Evolutionary conservation across 2,329 filamentous ascomycete genomes (phyloP).

Genomic region (Westerdykella ornata): DNA sequence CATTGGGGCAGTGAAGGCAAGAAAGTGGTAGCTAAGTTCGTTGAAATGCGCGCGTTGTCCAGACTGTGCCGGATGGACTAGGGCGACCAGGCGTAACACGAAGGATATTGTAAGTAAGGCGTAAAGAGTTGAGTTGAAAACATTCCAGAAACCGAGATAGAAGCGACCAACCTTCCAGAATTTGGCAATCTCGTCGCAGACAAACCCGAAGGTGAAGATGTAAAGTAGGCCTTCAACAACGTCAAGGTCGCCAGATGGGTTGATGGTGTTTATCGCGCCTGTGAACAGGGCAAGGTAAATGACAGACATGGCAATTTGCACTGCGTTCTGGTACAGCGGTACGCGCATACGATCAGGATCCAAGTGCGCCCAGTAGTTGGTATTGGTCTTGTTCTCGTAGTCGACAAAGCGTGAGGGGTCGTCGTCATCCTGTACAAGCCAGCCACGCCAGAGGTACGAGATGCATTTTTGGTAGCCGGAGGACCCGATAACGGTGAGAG

Average conservation of each 20-base stretch:
- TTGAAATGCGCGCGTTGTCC: constrained; percentile 59
- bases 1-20: constrained; percentile 90
- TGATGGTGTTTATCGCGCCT: constrained; percentile 87
- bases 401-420: constrained; percentile 85
- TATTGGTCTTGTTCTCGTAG: constrained; percentile 75
- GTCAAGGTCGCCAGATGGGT: constrained; percentile 75
- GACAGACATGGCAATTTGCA: constrained; percentile 78
- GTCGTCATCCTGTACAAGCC: constrained; percentile 91
- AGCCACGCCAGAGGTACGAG: constrained; percentile 85
- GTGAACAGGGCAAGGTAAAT: constrained; percentile 83
- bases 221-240: constrained; percentile 78
- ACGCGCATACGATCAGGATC: constrained; percentile 92
- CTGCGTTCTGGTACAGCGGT: constrained; percentile 84
- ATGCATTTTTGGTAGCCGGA: constrained; percentile 97
- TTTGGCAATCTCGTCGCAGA: constrained; percentile 81
- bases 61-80: constrained; percentile 52
- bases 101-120: constrained; percentile 71
- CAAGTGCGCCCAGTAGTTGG: constrained; percentile 71
- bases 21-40: constrained; percentile 81
- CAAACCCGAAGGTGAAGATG: constrained; percentile 82
- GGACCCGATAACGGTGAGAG: constrained; percentile 78
- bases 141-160: constrained; percentile 95
- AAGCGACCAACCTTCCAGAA: constrained; percentile 89
- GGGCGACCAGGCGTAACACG: constrained; percentile 68
- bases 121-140: constrained; percentile 84